Conservation (phyloP, 495 filamentous ascomycete species). For the Staphylotrichum longicolle region DNA sequence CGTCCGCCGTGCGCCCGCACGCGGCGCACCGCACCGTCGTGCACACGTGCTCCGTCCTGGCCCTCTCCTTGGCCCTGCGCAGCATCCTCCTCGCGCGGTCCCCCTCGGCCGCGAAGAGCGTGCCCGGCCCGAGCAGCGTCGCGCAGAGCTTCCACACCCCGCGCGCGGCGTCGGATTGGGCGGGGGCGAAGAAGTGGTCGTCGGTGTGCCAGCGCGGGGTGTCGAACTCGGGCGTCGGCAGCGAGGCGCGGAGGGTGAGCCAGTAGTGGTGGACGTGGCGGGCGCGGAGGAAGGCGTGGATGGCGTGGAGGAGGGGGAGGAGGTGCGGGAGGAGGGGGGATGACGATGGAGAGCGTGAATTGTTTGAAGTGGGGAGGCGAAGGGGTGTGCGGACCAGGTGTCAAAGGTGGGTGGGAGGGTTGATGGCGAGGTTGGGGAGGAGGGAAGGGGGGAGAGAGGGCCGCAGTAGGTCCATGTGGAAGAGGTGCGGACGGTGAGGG, state of each 20-base stretch:
- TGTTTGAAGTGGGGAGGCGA: not conserved
- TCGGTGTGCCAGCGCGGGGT: conserved; percentile 38
- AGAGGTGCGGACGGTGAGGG: not conserved
- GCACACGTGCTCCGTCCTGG: conserved; percentile 31
- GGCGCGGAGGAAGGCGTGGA: conserved; percentile 25
- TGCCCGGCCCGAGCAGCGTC: conserved; percentile 35
- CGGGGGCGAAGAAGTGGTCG: conserved; percentile 35
- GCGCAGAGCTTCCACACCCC: conserved; percentile 37
- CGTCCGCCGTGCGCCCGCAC: conserved; percentile 32
- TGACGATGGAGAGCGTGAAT: not conserved
- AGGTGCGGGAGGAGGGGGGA: conserved; percentile 14
- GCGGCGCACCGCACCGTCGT: conserved; percentile 31
- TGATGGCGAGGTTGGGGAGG: not conserved
- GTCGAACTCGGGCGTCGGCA: conserved; percentile 35
- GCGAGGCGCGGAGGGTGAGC: conserved; percentile 37
- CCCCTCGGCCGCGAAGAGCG: conserved; percentile 30
- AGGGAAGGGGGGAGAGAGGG: conserved; percentile 1
- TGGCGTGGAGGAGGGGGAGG: conserved; percentile 30
- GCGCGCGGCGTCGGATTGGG: conserved; percentile 13
- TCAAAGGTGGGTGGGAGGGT: not conserved
- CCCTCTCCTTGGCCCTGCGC: conserved; percentile 21
- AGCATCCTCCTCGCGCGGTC: conserved; percentile 11
- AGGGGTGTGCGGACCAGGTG: conserved; percentile 4
- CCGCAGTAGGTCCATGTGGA: conserved; percentile 17
- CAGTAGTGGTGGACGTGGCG: conserved; percentile 33